A percentile compares a stretch with the other conserved stretches of the same genome.
phyloP scores from a whole-genome alignment of 176 grass and related monocot species.

The Luzula sylvatica region DNA sequence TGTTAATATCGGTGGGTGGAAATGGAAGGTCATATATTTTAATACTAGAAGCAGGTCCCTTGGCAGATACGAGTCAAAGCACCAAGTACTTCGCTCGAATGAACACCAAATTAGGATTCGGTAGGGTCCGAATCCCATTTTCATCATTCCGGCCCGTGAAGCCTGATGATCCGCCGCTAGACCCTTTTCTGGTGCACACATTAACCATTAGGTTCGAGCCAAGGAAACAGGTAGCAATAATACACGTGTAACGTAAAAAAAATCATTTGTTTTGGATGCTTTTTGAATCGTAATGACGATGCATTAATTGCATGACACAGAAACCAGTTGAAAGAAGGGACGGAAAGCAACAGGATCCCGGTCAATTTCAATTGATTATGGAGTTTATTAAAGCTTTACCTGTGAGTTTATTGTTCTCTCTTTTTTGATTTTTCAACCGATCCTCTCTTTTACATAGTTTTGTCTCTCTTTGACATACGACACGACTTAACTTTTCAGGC shows the following conservation, averaged over 20 bases:
- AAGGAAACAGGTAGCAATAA: slow-evolving; percentile 66
- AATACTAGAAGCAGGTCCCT: slow-evolving; percentile 89
- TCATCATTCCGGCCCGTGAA: slow-evolving; percentile 94
- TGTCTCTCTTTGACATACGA: background rate
- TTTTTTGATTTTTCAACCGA: background rate
- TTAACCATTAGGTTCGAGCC: slow-evolving; percentile 96
- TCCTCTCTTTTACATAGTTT: background rate
- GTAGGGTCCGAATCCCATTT: slow-evolving; percentile 96
- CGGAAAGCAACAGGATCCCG: slow-evolving; percentile 56
- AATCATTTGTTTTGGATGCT: background rate
- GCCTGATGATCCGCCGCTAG: slow-evolving; percentile 82
- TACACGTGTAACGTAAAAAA: too few species aligned
- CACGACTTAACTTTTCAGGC: slow-evolving; percentile 34
- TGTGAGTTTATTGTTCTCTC: slow-evolving; percentile 39
- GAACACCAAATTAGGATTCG: slow-evolving; percentile 93
- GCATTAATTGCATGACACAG: slow-evolving; percentile 46
- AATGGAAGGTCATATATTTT: slow-evolving; percentile 92
- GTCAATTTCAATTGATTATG: slow-evolving; percentile 81
- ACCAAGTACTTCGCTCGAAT: slow-evolving; percentile 89
- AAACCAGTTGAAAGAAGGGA: slow-evolving; percentile 51
- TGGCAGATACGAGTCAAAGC: slow-evolving; percentile 88
- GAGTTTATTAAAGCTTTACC: slow-evolving; percentile 96
- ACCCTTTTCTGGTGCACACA: slow-evolving; percentile 99
- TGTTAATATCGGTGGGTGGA: slow-evolving; percentile 88
- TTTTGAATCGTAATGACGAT: slow-evolving; percentile 14